Percentiles rank a stretch among this genome's conserved stretches.
These are phyloP conservation scores for Tremella yokohamensis DNA, from an alignment of 768 basidiomycete genomes.

Conservation along the genomic window DNA sequence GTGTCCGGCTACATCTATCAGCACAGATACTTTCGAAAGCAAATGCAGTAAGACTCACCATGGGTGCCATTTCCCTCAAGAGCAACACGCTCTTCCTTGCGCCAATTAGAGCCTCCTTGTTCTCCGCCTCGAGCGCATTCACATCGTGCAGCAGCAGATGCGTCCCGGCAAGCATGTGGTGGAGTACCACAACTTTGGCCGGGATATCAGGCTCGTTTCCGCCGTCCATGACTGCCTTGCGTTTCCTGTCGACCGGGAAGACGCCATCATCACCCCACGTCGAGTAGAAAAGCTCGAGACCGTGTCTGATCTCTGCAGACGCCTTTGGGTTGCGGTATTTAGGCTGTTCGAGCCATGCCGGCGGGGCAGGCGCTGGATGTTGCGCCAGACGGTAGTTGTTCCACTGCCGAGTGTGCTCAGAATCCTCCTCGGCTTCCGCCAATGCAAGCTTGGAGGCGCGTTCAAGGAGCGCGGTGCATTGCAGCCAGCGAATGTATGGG, in stretches of 20 bases:
- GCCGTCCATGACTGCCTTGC: slow-evolving; percentile 24
- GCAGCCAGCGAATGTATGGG: slow-evolving; percentile 28
- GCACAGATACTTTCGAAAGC: background rate
- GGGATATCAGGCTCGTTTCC: slow-evolving; percentile 19
- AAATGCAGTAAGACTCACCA: slow-evolving; percentile 22
- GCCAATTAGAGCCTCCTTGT: slow-evolving; percentile 29
- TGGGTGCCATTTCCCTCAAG: slow-evolving; percentile 21
- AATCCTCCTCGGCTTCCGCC: slow-evolving; percentile 28
- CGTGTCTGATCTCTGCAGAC: slow-evolving; percentile 27
- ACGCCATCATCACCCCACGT: slow-evolving; percentile 35
- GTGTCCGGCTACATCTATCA: slow-evolving; percentile 20
- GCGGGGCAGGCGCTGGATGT: slow-evolving; percentile 13
- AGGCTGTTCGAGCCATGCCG: slow-evolving; percentile 35
- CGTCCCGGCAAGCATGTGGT: slow-evolving; percentile 30
- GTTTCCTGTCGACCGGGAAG: slow-evolving; percentile 26
- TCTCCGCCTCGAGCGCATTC: slow-evolving; percentile 39
- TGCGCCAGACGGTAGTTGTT: slow-evolving; percentile 12
- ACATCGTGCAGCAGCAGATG: slow-evolving; percentile 41
- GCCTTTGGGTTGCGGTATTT: slow-evolving; percentile 32
- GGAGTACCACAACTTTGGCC: slow-evolving; percentile 30
- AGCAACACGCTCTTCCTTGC: slow-evolving; percentile 27
- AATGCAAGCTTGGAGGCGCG: slow-evolving; percentile 40
- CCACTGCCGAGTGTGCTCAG: slow-evolving; percentile 33
- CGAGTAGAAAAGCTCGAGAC: slow-evolving; percentile 26
- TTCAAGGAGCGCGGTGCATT: slow-evolving; percentile 27